Conservation (phyloP, 2,329 filamentous ascomycete genomes). For the Amesomyces nigricolor region DNA sequence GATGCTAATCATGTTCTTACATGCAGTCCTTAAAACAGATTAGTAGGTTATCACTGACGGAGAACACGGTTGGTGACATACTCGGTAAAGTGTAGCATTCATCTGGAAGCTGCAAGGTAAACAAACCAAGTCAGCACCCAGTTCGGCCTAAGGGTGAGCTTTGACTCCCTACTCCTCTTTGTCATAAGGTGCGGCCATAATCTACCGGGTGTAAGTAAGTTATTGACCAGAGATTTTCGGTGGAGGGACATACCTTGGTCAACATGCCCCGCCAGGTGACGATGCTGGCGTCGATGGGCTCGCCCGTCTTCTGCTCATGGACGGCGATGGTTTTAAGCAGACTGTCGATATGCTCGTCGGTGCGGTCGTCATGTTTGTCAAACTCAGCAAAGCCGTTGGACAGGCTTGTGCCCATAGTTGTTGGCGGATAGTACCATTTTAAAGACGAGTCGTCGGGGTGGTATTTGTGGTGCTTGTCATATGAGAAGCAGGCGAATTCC, state of each 20-base stretch:
- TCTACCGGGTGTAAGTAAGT: constrained; percentile 43
- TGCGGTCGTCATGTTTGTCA: constrained; percentile 70
- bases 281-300: constrained; percentile 68
- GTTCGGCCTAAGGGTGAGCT: background rate
- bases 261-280: constrained; percentile 98
- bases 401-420: constrained; percentile 63
- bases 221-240: background rate
- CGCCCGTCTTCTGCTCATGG: constrained; percentile 63
- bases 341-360: constrained; percentile 83
- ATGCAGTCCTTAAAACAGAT: constrained; percentile 44
- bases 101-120: constrained; percentile 70
- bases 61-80: constrained; percentile 37
- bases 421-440: constrained; percentile 80
- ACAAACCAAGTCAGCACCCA: background rate
- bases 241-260: constrained; percentile 65
- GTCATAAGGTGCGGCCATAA: constrained; percentile 80
- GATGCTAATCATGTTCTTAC: constrained; percentile 34
- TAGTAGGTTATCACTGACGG: constrained; percentile 22
- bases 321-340: constrained; percentile 70
- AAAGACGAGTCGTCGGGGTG: constrained; percentile 72
- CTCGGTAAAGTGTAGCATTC: constrained; percentile 89
- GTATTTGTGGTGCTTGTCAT: constrained; percentile 76
- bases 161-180: constrained; percentile 59
- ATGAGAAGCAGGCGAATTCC: constrained; percentile 93
- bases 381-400: constrained; percentile 78